These are phyloP conservation scores for Alternaria sp. DNA, from an alignment of 2,329 filamentous ascomycete genomes.

Conservation along the genomic window DNA sequence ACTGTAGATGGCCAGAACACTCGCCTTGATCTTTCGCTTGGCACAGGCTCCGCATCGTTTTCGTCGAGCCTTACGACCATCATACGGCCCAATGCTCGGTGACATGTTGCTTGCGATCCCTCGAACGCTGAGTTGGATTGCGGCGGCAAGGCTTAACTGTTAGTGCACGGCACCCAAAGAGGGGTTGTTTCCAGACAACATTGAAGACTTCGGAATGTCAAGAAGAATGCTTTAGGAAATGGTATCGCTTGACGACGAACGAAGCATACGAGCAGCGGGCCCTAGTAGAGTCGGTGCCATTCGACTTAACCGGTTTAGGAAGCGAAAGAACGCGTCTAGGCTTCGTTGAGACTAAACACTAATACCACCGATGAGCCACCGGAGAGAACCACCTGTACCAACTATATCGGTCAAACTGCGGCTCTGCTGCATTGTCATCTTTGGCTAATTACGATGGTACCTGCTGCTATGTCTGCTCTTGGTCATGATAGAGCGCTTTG, in stretches of 20 bases:
- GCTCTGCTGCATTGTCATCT: not conserved
- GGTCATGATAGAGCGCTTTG: constrained; percentile 8
- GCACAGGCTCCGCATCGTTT: constrained; percentile 38
- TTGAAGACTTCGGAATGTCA: not conserved
- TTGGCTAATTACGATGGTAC: not conserved
- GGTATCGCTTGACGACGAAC: not conserved
- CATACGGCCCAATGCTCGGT: constrained; percentile 33
- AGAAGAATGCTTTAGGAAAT: not conserved
- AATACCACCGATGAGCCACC: constrained; percentile 4
- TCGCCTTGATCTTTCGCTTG: constrained; percentile 39
- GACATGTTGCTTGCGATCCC: constrained; percentile 16
- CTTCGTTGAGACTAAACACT: constrained; percentile 6
- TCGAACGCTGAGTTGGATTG: not conserved
- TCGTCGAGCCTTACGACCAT: constrained; percentile 39
- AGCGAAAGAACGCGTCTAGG: constrained; percentile 31
- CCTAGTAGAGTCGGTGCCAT: constrained; percentile 1
- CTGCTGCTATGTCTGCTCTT: not conserved
- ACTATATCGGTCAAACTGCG: not conserved
- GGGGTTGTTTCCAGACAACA: not conserved
- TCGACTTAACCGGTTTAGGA: constrained; percentile 23
- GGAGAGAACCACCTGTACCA: not conserved
- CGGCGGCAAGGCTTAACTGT: not conserved
- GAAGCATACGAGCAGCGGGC: constrained; percentile 1
- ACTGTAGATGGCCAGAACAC: not conserved
- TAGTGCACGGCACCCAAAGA: not conserved